Conservation (phyloP, 805 yeast species). For the Hermanozyma aechmeae region DNA sequence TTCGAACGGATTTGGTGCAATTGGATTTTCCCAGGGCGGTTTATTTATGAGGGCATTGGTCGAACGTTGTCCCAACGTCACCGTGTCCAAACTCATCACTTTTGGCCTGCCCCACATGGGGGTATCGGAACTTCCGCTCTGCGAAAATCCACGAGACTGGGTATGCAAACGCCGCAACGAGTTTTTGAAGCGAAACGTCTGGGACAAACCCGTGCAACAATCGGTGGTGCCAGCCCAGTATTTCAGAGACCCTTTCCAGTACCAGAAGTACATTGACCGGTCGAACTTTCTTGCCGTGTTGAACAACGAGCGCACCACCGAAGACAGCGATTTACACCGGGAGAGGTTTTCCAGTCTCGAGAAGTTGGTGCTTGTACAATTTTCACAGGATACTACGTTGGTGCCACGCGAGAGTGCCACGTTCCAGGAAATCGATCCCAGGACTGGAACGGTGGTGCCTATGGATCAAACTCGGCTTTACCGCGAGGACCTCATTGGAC, state of each 20-base stretch:
- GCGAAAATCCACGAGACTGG: conserved; percentile 43
- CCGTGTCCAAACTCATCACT: conserved; percentile 47
- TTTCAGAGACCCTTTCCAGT: conserved; percentile 52
- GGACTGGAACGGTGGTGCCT: conserved; percentile 31
- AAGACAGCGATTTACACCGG: conserved; percentile 29
- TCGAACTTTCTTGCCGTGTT: conserved; percentile 55
- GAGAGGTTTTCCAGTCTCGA: conserved; percentile 36
- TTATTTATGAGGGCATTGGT: conserved; percentile 60
- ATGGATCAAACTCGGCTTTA: conserved; percentile 43
- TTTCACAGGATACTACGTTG: conserved; percentile 54
- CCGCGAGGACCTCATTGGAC: conserved; percentile 50
- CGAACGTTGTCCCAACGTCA: conserved; percentile 41
- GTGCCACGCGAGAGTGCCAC: conserved; percentile 68
- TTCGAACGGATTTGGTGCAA: conserved; percentile 51
- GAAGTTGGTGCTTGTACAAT: conserved; percentile 50
- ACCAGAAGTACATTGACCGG: conserved; percentile 43
- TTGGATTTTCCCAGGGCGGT: conserved; percentile 84
- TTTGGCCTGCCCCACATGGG: conserved; percentile 83
- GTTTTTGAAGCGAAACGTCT: conserved; percentile 50
- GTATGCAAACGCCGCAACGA: conserved; percentile 47
- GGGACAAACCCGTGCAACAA: conserved; percentile 47
- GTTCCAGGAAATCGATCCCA: conserved; percentile 46
- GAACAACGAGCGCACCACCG: conserved; percentile 46
- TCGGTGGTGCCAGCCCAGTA: conserved; percentile 65
- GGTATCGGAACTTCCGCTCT: conserved; percentile 56